Evolutionary conservation across 441 rosid species (phyloP), one percentile per base, ranked within the genome.

Genomic region (Jatropha multifida): DNA sequence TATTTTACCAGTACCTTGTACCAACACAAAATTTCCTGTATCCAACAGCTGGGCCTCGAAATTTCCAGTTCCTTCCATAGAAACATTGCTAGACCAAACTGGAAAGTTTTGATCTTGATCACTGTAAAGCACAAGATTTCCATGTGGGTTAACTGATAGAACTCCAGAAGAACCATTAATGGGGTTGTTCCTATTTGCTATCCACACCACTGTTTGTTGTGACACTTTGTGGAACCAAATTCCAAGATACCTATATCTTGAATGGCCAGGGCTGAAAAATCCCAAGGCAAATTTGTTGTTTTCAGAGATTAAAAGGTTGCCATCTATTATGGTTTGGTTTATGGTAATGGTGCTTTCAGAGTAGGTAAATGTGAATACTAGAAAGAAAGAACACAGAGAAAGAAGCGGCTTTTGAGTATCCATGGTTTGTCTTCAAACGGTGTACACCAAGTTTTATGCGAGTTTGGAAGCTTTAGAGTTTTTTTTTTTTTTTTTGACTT

Each of bases 191-290:
- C 83, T 76, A 23, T 80, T 80, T 2, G 83, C 83, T 2, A 76
- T 79, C 82, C 82, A 80, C 7, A 80, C 72, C 42, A 73, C 77
- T 15, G 77, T 44, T 62, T 37, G 68, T 20, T 20, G 52, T 27
- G 74, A 68, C 2, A 81, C 44, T 42, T 82, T 73, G 68, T 67
- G 60, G 72, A 79, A 86, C 86, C 89, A 81, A 61, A 74, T 74
- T 27, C 61, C 81, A 62, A 78, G 81, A 63, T 74, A 71, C 12
- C 44, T 58, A 6, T 41, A 13, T 14, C 7, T 60, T 5, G 61
- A 65, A 20, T 17, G 62, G 1, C 74, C 71, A 0, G 75, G 70
- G 40, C 72, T 74, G 41, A 84, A 84, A 44, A 78, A 78, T 58
- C 76, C 72, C 0, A 78, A 27, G 1, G 72, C 75, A 0, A 78